These are phyloP conservation scores for Capronia americana DNA, from an alignment of 2,329 filamentous ascomycete genomes.

Conservation along the genomic window DNA sequence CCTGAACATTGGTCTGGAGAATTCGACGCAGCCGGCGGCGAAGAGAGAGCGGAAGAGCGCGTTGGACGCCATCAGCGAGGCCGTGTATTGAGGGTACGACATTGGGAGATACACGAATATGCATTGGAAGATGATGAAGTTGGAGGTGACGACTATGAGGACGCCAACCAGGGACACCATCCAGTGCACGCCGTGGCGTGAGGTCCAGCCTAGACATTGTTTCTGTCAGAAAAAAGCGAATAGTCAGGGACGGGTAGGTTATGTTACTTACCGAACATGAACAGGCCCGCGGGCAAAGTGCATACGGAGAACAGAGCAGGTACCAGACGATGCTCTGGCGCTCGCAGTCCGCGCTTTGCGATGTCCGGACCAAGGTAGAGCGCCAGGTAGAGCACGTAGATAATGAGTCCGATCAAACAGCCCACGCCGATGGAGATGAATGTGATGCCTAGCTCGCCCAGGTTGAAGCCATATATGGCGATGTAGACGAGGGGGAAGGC, in stretches of 20 bases:
- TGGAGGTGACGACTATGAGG: slow-evolving; percentile 45
- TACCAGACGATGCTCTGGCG: slow-evolving; percentile 57
- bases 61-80: slow-evolving; percentile 38
- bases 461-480: slow-evolving; percentile 62
- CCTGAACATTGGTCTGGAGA: slow-evolving; percentile 44
- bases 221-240: neutral
- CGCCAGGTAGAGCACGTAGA: slow-evolving; percentile 60
- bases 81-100: slow-evolving; percentile 36
- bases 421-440: slow-evolving; percentile 66
- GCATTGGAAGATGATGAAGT: slow-evolving; percentile 36
- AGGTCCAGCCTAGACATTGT: slow-evolving; percentile 37
- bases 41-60: slow-evolving; percentile 41
- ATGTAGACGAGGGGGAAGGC: slow-evolving; percentile 69
- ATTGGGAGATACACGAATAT: slow-evolving; percentile 38
- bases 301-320: slow-evolving; percentile 62
- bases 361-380: slow-evolving; percentile 59
- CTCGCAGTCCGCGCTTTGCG: slow-evolving; percentile 55
- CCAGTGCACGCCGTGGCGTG: slow-evolving; percentile 44
- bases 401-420: slow-evolving; percentile 58
- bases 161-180: slow-evolving; percentile 50
- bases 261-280: slow-evolving; percentile 52
- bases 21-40: slow-evolving; percentile 46
- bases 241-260: slow-evolving; percentile 42
- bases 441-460: slow-evolving; percentile 64
- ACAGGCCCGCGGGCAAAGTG: slow-evolving; percentile 61